phyloP scores from a whole-genome alignment of 1,284 basidiomycete species.

The Singerocomus rubriflavus region DNA sequence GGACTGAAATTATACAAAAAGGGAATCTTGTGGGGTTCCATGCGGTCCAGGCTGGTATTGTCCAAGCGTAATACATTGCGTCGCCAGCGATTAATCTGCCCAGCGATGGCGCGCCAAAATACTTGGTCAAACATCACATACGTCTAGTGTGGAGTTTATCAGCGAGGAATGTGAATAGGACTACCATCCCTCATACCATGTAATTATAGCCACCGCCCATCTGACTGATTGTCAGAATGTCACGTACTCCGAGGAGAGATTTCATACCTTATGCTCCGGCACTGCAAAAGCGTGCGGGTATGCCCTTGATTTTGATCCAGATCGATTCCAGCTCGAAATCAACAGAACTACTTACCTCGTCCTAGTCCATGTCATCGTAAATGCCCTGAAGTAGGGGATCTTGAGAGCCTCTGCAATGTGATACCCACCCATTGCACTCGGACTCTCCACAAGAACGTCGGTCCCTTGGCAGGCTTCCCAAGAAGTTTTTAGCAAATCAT shows the following conservation, averaged over 20 bases:
- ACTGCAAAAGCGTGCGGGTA: constrained; percentile 99
- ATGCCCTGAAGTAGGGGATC: constrained; percentile 92
- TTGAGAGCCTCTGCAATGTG: constrained; percentile 93
- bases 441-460: constrained; percentile 92
- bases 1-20: constrained; percentile 98
- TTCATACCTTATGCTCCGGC: constrained; percentile 75
- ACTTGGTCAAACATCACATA: constrained; percentile 97
- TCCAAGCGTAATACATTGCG: constrained; percentile 74
- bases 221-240: constrained; percentile 37
- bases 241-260: constrained; percentile 10
- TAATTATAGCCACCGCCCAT: constrained; percentile 98
- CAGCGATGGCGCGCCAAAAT: constrained; percentile 92
- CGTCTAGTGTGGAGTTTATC: constrained; percentile 43
- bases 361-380: constrained; percentile 84
- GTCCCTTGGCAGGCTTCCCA: constrained; percentile 96
- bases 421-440: constrained; percentile 97
- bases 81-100: constrained; percentile 95
- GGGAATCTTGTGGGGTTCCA: constrained; percentile 95
- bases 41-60: constrained; percentile 84
- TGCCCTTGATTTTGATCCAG: constrained; percentile 48
- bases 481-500: constrained; percentile 89
- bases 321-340: background rate
- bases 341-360: constrained; percentile 48
- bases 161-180: constrained; percentile 1
- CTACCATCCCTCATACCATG: constrained; percentile 60